A percentile compares a stretch with the other conserved stretches of the same genome.
Conservation (phyloP, 2,329 filamentous ascomycete species). For the Fusarium sterilihyphosum region DNA sequence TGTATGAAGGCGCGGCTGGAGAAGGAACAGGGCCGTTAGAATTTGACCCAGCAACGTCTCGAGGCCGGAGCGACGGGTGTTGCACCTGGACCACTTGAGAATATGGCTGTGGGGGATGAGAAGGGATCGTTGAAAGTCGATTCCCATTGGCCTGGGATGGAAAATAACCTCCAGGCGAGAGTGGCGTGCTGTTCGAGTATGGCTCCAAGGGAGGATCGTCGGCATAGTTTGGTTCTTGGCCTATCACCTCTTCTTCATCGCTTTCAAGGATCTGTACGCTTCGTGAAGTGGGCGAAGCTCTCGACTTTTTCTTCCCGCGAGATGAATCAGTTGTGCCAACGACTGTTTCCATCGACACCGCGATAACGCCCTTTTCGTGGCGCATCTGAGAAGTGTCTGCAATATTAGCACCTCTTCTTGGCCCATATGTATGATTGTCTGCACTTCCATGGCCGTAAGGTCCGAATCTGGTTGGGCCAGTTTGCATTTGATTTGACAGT, state of each 20-base stretch:
- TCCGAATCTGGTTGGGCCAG: constrained; percentile 60
- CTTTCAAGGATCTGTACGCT: constrained; percentile 44
- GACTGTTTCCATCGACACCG: constrained; percentile 84
- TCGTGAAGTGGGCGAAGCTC: constrained; percentile 40
- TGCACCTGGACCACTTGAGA: constrained; percentile 42
- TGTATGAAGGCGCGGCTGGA: constrained; percentile 53
- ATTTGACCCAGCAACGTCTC: constrained; percentile 7
- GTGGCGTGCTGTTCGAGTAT: constrained; percentile 27
- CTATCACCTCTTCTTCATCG: constrained; percentile 46
- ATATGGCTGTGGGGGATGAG: constrained; percentile 46
- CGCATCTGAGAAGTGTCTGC: constrained; percentile 88
- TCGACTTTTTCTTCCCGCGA: constrained; percentile 41
- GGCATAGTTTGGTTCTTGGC: constrained; percentile 34
- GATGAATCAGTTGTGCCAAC: constrained; percentile 86
- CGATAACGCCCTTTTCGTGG: constrained; percentile 91
- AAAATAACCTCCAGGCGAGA: constrained; percentile 41
- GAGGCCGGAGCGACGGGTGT: constrained; percentile 20
- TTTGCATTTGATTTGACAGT: constrained; percentile 76
- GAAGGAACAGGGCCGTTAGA: constrained; percentile 32
- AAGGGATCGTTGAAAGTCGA: constrained; percentile 43
- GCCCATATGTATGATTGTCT: constrained; percentile 46
- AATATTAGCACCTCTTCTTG: constrained; percentile 66
- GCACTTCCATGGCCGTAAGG: constrained; percentile 42
- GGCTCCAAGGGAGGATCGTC: constrained; percentile 37
- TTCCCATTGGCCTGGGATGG: constrained; percentile 50